phyloP scores from a whole-genome alignment of 768 basidiomycete species.

The Hericium alpestre region DNA sequence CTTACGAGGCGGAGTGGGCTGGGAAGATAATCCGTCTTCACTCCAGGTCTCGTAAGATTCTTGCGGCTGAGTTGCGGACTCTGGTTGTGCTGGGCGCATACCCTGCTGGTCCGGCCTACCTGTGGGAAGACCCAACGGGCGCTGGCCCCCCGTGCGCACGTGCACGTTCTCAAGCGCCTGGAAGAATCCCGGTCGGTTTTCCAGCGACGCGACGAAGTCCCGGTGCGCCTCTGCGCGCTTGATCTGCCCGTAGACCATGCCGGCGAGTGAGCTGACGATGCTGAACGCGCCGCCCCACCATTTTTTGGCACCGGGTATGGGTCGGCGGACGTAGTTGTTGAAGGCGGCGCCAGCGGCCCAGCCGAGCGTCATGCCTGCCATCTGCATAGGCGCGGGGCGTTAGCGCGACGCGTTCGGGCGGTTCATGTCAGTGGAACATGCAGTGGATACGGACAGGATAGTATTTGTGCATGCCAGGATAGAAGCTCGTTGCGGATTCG shows the following conservation, averaged over 20 bases:
- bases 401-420: constrained; percentile 1
- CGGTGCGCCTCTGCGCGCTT: constrained; percentile 18
- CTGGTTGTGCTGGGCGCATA: not conserved
- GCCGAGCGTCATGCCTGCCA: constrained; percentile 16
- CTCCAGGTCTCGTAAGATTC: not conserved
- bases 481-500: constrained; percentile 41
- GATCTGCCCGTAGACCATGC: constrained; percentile 24
- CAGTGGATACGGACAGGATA: constrained; percentile 26
- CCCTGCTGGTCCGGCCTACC: constrained; percentile 5
- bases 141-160: constrained; percentile 10
- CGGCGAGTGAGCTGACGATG: constrained; percentile 17
- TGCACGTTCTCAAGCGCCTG: constrained; percentile 24
- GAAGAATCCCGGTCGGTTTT: constrained; percentile 21
- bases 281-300: constrained; percentile 17
- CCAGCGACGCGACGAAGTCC: constrained; percentile 22
- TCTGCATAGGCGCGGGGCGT: constrained; percentile 11
- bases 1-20: no score
- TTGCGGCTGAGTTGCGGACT: not conserved
- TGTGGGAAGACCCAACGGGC: constrained; percentile 7
- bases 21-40: not conserved
- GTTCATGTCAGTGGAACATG: constrained; percentile 4
- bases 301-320: constrained; percentile 20
- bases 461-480: constrained; percentile 37
- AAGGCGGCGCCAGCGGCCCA: constrained; percentile 19
- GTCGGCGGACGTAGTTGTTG: constrained; percentile 14